Evolutionary conservation across 148 eudicot genomes (phyloP), one percentile per base, ranked within the genome.

Genomic region (Amaranthus palmeri): DNA sequence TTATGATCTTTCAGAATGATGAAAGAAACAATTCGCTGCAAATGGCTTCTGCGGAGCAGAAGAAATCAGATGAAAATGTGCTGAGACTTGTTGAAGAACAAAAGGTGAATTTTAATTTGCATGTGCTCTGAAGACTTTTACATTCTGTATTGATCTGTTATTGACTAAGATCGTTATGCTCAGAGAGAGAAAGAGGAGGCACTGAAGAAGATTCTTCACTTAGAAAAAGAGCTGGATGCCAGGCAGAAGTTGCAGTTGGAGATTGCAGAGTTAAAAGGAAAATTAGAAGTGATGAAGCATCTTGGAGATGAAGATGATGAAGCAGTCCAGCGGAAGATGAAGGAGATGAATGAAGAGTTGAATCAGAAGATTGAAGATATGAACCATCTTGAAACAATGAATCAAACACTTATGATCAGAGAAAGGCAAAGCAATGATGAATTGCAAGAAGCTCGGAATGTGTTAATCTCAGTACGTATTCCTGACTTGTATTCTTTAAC

Each of bases 161-260:
- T 48, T 78, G 74, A 73, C 78, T 78, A 4, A 68, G 8, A 43
- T 49, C 61, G 76, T 46, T 49, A 75, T 81, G 61, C 80, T 60
- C 89, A 95, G 99, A 91, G 88, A 71, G 96, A 95, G 81, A 95
- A 89, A 71, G 90, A 95, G 71, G 93, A 85, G 52, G 90, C 90
- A 4, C 53, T 86, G 63, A 88, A 88, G 43, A 86, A 88, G 80
- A 77, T 92, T 76, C 81, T 88, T 69, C 81, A 73, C 77, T 68
- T 95, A 76, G 90, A 91, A 82, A 89, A 81, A 71, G 84, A 89
- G 68, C 74, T 91, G 54, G 92, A 93, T 79, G 88, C 80, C 17
- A 89, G 90, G 70, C 97, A 91, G 69, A 89, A 85, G 73, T 49
- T 87, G 75, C 96, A 87, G 67, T 83, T 93, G 88, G 97, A 93